These are phyloP conservation scores for Tulasnella sp. DNA, from an alignment of 768 basidiomycete genomes.

Conservation along the genomic window DNA sequence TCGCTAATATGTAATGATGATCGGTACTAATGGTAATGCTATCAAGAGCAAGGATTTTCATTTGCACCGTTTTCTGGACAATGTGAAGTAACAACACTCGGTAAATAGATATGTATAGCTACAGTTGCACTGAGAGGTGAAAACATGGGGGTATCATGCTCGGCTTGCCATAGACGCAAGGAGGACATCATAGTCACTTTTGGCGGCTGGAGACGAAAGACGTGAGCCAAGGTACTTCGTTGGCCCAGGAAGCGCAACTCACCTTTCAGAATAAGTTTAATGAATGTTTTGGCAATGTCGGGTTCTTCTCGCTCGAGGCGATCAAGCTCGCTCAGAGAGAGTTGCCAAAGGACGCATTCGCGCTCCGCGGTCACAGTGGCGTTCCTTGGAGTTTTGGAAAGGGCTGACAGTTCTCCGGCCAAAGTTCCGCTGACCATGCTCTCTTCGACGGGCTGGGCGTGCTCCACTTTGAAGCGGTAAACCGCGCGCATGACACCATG, in stretches of 20 bases:
- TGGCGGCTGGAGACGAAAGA: conserved; percentile 37
- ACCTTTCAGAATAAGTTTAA: conserved; percentile 67
- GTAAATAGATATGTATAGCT: background rate
- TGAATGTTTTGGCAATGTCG: conserved; percentile 50
- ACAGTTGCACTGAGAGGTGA: background rate
- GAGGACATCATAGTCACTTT: conserved; percentile 51
- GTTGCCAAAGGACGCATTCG: conserved; percentile 68
- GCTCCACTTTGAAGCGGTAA: conserved; percentile 59
- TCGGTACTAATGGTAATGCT: background rate
- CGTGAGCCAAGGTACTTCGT: background rate
- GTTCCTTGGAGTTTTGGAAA: conserved; percentile 71
- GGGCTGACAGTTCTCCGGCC: conserved; percentile 80
- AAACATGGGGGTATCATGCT: conserved; percentile 11
- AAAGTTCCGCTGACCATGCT: conserved; percentile 90
- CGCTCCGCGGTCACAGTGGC: conserved; percentile 77
- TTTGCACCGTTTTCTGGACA: background rate
- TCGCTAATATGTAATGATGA: background rate
- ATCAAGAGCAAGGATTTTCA: background rate
- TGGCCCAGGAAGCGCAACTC: background rate
- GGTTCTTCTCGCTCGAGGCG: conserved; percentile 58
- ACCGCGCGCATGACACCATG: conserved; percentile 73
- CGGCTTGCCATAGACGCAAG: conserved; percentile 44
- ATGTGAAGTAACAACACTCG: background rate
- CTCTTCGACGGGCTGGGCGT: conserved; percentile 60
- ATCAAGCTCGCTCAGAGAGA: conserved; percentile 47